phyloP scores from a whole-genome alignment of 345 rosid species.

The Citropsis articulata region DNA sequence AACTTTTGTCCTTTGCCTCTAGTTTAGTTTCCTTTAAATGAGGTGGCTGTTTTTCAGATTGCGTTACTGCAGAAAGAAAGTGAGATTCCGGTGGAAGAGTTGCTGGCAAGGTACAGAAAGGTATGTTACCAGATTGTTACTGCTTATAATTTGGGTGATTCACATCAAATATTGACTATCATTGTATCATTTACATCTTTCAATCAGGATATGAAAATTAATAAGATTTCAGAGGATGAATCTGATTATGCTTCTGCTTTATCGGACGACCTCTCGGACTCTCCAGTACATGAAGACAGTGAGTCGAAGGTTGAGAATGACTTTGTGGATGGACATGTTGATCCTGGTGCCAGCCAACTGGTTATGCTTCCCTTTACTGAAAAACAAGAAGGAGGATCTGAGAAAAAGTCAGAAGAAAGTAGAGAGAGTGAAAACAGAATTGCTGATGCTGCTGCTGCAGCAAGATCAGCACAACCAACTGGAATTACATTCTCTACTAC shows the following conservation, averaged over 20 bases:
- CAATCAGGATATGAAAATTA: slow-evolving; percentile 55
- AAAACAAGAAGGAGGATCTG: slow-evolving; percentile 36
- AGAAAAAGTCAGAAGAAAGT: slow-evolving; percentile 35
- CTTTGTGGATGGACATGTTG: slow-evolving; percentile 38
- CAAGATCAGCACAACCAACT: slow-evolving; percentile 99
- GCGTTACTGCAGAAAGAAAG: slow-evolving; percentile 82
- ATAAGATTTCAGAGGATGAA: slow-evolving; percentile 64
- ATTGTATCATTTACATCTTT: slow-evolving; percentile 22
- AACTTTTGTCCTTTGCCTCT: slow-evolving; percentile 19
- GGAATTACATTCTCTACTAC: slow-evolving; percentile 96
- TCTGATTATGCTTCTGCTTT: slow-evolving; percentile 61
- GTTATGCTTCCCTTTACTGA: slow-evolving; percentile 28
- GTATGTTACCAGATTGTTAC: slow-evolving; percentile 49
- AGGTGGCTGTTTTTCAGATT: slow-evolving; percentile 47
- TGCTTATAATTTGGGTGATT: slow-evolving; percentile 10
- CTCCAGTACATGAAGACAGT: slow-evolving; percentile 27
- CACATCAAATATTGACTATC: slow-evolving; percentile 18
- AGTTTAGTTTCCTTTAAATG: slow-evolving; percentile 22
- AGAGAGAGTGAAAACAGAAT: slow-evolving; percentile 60
- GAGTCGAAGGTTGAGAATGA: slow-evolving; percentile 39
- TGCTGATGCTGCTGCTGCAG: slow-evolving; percentile 99
- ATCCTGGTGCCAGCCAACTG: slow-evolving; percentile 33
- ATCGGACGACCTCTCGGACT: slow-evolving; percentile 51
- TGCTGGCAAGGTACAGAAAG: slow-evolving; percentile 95
- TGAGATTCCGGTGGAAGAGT: slow-evolving; percentile 80